Evolutionary conservation across 2,329 filamentous ascomycete genomes (phyloP).

Genomic region (Curvularia verruculosa): DNA sequence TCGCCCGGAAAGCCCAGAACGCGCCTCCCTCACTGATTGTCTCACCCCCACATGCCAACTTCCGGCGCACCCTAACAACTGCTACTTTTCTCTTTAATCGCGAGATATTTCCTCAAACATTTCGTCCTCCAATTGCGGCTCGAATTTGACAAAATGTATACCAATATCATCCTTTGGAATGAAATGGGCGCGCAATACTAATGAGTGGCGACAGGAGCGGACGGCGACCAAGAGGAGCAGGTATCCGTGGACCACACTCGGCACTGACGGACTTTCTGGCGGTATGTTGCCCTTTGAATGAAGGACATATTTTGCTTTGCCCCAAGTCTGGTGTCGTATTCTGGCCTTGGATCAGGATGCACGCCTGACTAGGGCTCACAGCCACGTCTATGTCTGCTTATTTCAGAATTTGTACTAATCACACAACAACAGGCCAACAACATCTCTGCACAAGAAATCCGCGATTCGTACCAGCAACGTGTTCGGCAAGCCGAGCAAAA

Average conservation of each 20-base stretch:
- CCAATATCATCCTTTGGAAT: neutral
- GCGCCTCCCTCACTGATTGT: conserved; percentile 20
- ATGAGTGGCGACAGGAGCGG: conserved; percentile 38
- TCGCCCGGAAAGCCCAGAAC: conserved; percentile 8
- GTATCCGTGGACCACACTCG: conserved; percentile 66
- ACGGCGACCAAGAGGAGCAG: conserved; percentile 48
- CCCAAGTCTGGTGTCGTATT: neutral
- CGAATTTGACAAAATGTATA: conserved; percentile 24
- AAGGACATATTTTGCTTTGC: neutral
- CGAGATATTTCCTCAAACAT: neutral
- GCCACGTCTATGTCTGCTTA: neutral
- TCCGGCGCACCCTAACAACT: neutral
- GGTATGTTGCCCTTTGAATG: conserved; percentile 49
- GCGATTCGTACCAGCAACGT: conserved; percentile 63
- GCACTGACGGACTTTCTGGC: conserved; percentile 72
- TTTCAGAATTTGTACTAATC: neutral
- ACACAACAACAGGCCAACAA: conserved; percentile 65
- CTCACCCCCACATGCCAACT: conserved; percentile 15
- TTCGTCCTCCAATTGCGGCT: neutral
- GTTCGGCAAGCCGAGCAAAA: conserved; percentile 56
- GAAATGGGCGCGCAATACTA: conserved; percentile 14
- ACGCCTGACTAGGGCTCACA: neutral
- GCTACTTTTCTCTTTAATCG: neutral
- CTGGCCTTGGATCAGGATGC: neutral
- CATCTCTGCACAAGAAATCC: conserved; percentile 70